Conservation (phyloP, 2,329 filamentous ascomycete genomes). For the Pseudogymnoascus sp. region DNA sequence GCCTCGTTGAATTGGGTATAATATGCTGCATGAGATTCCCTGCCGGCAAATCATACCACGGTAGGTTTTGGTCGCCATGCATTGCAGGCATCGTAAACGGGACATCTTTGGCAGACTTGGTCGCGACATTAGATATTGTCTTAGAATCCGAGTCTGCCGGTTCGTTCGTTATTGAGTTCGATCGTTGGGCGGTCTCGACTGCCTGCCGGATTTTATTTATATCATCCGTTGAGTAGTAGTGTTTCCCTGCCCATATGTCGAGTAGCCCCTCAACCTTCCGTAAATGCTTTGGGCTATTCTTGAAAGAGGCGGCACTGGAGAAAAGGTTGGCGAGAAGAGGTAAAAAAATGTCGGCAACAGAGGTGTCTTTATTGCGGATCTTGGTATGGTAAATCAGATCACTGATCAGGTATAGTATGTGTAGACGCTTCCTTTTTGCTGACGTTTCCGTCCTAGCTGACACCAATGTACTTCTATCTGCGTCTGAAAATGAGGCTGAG, state of each 20-base stretch:
- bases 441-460: slow-evolving; percentile 41
- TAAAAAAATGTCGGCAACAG: slow-evolving; percentile 49
- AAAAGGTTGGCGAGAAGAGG: slow-evolving; percentile 54
- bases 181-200: slow-evolving; percentile 36
- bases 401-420: slow-evolving; percentile 70
- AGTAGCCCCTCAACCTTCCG: slow-evolving; percentile 57
- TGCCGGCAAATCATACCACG: slow-evolving; percentile 77
- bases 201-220: slow-evolving; percentile 52
- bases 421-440: slow-evolving; percentile 59
- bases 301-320: slow-evolving; percentile 46
- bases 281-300: slow-evolving; percentile 56
- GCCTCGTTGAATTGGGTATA: slow-evolving; percentile 63
- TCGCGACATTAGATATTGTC: slow-evolving; percentile 41
- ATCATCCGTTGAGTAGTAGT: slow-evolving; percentile 49
- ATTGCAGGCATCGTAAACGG: slow-evolving; percentile 66
- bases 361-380: slow-evolving; percentile 39
- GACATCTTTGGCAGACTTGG: slow-evolving; percentile 38
- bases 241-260: slow-evolving; percentile 59
- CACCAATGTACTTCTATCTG: slow-evolving; percentile 16
- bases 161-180: slow-evolving; percentile 20
- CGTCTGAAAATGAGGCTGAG: slow-evolving; percentile 15
- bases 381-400: slow-evolving; percentile 67
- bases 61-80: slow-evolving; percentile 64
- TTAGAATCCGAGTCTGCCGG: slow-evolving; percentile 13
- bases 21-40: slow-evolving; percentile 74